Conservation (phyloP, 352 stramenopile species). For the Thraustotheca clavata region DNA sequence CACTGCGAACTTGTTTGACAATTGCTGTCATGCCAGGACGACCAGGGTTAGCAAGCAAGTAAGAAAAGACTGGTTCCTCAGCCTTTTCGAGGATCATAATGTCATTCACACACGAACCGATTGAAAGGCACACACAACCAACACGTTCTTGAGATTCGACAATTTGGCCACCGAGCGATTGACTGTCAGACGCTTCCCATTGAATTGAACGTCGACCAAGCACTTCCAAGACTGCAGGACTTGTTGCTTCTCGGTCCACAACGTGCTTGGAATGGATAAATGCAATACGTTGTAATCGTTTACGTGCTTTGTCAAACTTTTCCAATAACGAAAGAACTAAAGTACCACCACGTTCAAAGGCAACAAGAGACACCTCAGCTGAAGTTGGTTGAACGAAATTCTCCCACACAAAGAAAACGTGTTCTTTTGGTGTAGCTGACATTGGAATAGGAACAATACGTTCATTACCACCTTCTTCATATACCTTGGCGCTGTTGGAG, state of each 20-base stretch:
- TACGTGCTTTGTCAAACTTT: slow-evolving; percentile 51
- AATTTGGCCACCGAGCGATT: slow-evolving; percentile 69
- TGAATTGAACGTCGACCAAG: slow-evolving; percentile 82
- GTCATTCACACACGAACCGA: slow-evolving; percentile 61
- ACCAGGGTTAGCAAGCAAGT: slow-evolving; percentile 65
- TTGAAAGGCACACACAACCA: slow-evolving; percentile 78
- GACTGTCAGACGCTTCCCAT: slow-evolving; percentile 78
- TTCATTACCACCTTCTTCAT: slow-evolving; percentile 81
- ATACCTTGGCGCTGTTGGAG: slow-evolving; percentile 79
- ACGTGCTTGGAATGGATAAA: slow-evolving; percentile 86
- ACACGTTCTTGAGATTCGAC: slow-evolving; percentile 79
- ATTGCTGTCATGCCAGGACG: slow-evolving; percentile 80
- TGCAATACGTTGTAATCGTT: slow-evolving; percentile 74
- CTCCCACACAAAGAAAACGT: slow-evolving; percentile 85
- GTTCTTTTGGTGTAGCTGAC: slow-evolving; percentile 74
- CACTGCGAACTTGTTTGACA: slow-evolving; percentile 62
- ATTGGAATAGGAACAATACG: slow-evolving; percentile 78
- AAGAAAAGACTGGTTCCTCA: slow-evolving; percentile 73
- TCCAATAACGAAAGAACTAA: slow-evolving; percentile 81
- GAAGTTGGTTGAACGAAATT: slow-evolving; percentile 72
- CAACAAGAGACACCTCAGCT: slow-evolving; percentile 77
- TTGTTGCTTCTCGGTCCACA: slow-evolving; percentile 64
- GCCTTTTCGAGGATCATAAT: slow-evolving; percentile 68
- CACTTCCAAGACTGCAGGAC: slow-evolving; percentile 63
- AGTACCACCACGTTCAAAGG: slow-evolving; percentile 67